Base-by-base conservation (phyloP, 352 stramenopile species). In the Pythium sukuiense region DNA sequence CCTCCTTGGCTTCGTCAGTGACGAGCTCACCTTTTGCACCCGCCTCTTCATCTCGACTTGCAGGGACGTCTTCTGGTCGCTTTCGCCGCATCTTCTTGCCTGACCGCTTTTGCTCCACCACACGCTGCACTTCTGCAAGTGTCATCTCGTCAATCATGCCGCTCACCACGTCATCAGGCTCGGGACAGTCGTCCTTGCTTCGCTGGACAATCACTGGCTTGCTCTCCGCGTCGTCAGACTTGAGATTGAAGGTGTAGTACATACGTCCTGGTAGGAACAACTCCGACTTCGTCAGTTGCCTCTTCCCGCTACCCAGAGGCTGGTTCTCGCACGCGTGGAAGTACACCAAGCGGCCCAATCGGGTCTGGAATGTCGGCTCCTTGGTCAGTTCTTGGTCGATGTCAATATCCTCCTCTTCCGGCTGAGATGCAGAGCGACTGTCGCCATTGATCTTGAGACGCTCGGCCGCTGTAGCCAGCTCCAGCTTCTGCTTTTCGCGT, bases 181-280 rank as follows among this genome's bases (percentile, higher is more conserved):
- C 81, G 0, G 79, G 82, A 53, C 77, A 89, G 59, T 92, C 83
- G 13, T 92, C 83, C 67, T 88, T 91, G 59, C 82, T 92, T 16
- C 76, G 72, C 57, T 92, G 86, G 1, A 92, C 76, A 61, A 83
- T 80, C 52, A 80, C 68, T 29, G 85, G 85, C 11, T 83, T 69
- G 45, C 79, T 88, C 12, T 86, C 80, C 1, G 78, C 39, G 13
- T 85, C 79, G 2, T 50, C 24, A 0, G 64, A 54, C 5, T 64
- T 73, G 46, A 92, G 8, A 24, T 84, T 80, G 59, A 92, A 94
- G 3, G 77, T 86, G 60, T 92, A 94, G 67, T 82, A 82, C 78
- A 92, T 92, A 4, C 81, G 77, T 7, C 84, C 81, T 2, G 86
- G 83, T 0, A 92, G 63, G 56, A 94, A 94, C 11, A 83, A 68